These are phyloP conservation scores for Erodium texanum DNA, from an alignment of 441 rosid genomes.

Conservation along the genomic window DNA sequence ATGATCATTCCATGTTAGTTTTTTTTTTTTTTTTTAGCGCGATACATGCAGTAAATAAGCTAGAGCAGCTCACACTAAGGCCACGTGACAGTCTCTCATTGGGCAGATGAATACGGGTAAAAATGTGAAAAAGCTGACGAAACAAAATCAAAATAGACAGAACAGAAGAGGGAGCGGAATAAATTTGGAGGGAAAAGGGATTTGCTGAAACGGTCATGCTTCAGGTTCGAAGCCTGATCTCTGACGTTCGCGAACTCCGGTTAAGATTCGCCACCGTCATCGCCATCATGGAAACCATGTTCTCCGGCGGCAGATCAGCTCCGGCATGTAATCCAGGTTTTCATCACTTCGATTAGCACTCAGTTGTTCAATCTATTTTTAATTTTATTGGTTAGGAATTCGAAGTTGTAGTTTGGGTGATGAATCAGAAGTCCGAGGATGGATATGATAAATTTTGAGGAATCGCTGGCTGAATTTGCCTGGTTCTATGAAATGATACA, in stretches of 20 bases:
- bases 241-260: not conserved
- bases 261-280: not conserved
- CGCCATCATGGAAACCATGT: not conserved
- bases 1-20: too few relatives aligned
- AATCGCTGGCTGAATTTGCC: not conserved
- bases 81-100: not conserved
- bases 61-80: not conserved
- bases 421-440: not conserved
- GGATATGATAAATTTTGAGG: not conserved
- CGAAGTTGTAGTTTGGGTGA: not conserved
- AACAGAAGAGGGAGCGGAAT: not conserved
- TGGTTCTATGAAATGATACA: not conserved
- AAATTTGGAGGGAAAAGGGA: not conserved
- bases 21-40: too few relatives aligned
- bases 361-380: not conserved
- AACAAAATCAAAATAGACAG: not conserved
- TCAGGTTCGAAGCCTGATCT: not conserved
- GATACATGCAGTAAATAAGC: too few relatives aligned
- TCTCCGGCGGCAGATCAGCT: not conserved
- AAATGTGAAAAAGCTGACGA: not conserved
- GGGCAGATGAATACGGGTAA: not conserved
- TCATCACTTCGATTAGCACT: not conserved
- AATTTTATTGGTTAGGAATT: not conserved
- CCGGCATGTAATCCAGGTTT: not conserved
- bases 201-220: not conserved